phyloP scores from a whole-genome alignment of 768 basidiomycete genomes.

The Podaxis mareebaensis region DNA sequence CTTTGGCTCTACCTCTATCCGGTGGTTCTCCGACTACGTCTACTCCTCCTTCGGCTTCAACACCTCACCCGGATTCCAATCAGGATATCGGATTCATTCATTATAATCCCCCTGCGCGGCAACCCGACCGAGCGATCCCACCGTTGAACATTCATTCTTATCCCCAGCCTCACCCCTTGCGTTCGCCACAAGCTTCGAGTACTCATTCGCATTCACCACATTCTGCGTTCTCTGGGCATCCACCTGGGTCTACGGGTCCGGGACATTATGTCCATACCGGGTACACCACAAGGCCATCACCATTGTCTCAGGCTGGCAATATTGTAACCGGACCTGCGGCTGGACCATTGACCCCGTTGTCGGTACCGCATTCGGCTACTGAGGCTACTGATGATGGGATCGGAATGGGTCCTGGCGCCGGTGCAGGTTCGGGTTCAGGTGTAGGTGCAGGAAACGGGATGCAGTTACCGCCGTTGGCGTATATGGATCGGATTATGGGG shows the following conservation, averaged over 20 bases:
- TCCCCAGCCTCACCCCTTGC: constrained; percentile 5
- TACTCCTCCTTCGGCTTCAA: neutral
- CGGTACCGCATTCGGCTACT: constrained; percentile 11
- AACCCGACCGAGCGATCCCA: constrained; percentile 9
- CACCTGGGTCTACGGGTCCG: neutral
- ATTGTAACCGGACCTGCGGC: constrained; percentile 15
- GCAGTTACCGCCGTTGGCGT: constrained; percentile 14
- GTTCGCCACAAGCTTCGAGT: constrained; percentile 2
- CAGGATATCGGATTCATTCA: constrained; percentile 11
- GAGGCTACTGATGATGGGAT: neutral
- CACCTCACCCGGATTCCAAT: constrained; percentile 4
- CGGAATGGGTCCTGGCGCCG: neutral
- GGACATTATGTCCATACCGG: constrained; percentile 13
- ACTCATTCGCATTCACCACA: constrained; percentile 9
- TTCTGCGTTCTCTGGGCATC: constrained; percentile 1
- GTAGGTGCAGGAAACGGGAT: neutral
- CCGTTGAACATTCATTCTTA: constrained; percentile 6
- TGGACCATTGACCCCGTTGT: constrained; percentile 14
- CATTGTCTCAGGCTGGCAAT: constrained; percentile 13
- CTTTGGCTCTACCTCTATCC: constrained; percentile 10
- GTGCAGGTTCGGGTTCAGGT: neutral
- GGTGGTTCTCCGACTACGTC: constrained; percentile 5
- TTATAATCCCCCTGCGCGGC: constrained; percentile 10
- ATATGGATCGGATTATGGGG: constrained; percentile 12
- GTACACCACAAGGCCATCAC: constrained; percentile 12